phyloP scores from a whole-genome alignment of 495 filamentous ascomycete species.

The Delitschia confertaspora region DNA sequence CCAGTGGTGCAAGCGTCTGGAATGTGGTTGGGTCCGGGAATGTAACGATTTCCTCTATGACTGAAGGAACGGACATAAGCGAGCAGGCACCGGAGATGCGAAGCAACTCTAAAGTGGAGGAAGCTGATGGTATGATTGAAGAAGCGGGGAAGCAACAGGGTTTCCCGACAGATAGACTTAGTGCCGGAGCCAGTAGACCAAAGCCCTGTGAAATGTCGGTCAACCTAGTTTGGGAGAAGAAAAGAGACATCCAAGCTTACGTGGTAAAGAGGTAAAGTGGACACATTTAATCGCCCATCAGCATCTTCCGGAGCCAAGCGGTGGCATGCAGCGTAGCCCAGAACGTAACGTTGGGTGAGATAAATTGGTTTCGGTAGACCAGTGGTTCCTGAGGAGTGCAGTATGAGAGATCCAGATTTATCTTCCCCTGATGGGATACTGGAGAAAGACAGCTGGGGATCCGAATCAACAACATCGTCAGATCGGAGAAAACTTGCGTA shows the following conservation, averaged over 20 bases:
- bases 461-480: no score
- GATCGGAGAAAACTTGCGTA: no score
- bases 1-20: slow-evolving; percentile 27
- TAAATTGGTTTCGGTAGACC: slow-evolving; percentile 43
- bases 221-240: no score
- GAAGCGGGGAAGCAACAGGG: slow-evolving; percentile 34
- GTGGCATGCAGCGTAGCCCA: slow-evolving; percentile 36
- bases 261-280: slow-evolving; percentile 40
- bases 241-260: no score
- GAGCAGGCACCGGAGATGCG: slow-evolving; percentile 19
- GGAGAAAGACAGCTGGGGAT: no score
- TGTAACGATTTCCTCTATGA: slow-evolving; percentile 39
- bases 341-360: slow-evolving; percentile 38
- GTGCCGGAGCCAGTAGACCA: slow-evolving; percentile 37
- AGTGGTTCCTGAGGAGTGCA: slow-evolving; percentile 44
- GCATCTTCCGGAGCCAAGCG: slow-evolving; percentile 30
- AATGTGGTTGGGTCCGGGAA: slow-evolving; percentile 27
- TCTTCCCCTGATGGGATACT: no score
- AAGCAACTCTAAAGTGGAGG: slow-evolving; percentile 31
- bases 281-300: slow-evolving; percentile 32
- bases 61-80: slow-evolving; percentile 41
- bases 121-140: slow-evolving; percentile 28
- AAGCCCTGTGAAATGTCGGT: no score
- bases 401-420: no score
- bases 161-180: slow-evolving; percentile 39